A percentile compares a stretch with the other conserved stretches of the same genome.
phyloP scores from a whole-genome alignment of 805 yeast species.

The Sungouiella thailandica region DNA sequence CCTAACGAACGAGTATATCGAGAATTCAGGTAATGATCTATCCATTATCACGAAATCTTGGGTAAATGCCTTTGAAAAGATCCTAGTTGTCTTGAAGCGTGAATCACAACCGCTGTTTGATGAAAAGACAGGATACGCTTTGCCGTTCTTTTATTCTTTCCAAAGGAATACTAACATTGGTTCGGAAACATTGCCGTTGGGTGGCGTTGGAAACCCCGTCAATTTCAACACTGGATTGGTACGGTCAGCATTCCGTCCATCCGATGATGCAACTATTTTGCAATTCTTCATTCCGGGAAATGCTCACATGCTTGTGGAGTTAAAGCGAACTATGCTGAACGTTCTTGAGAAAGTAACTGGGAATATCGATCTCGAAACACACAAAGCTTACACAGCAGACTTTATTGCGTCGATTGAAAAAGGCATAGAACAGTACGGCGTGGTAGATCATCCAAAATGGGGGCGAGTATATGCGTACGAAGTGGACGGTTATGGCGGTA shows the following conservation, averaged over 20 bases:
- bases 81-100: conserved; percentile 50
- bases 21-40: conserved; percentile 43
- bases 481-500: conserved; percentile 80
- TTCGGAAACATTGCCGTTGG: conserved; percentile 72
- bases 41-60: conserved; percentile 47
- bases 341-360: conserved; percentile 14
- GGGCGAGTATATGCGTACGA: conserved; percentile 86
- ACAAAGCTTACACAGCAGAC: conserved; percentile 21
- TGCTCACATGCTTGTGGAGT: conserved; percentile 66
- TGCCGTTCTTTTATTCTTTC: conserved; percentile 56
- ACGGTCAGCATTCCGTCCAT: conserved; percentile 83
- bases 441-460: conserved; percentile 59
- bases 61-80: conserved; percentile 51
- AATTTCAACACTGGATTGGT: conserved; percentile 63
- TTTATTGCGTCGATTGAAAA: conserved; percentile 40
- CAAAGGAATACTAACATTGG: conserved; percentile 72
- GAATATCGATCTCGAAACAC: conserved; percentile 11
- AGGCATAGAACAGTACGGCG: conserved; percentile 62
- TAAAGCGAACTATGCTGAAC: conserved; percentile 30
- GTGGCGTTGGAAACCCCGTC: conserved; percentile 83
- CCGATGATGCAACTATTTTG: conserved; percentile 79
- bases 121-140: conserved; percentile 42
- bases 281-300: conserved; percentile 85
- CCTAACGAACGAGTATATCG: conserved; percentile 64
- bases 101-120: conserved; percentile 61